Base-by-base conservation (phyloP, 164 flowering plant species). In the Houttuynia cordata region DNA sequence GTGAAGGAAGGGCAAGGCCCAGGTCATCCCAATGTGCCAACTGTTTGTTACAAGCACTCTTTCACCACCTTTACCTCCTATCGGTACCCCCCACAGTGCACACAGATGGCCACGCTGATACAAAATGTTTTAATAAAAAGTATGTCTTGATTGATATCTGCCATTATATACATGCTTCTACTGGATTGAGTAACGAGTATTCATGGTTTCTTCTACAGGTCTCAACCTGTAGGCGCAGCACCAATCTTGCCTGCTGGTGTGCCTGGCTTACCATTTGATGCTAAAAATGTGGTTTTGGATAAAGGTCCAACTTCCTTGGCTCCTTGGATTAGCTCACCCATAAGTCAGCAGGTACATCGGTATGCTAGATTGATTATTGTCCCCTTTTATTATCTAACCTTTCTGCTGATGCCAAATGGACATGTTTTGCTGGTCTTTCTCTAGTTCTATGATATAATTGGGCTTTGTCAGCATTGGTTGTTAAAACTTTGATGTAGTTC, bases 81-180 rank as follows among this genome's bases (percentile, higher is more conserved):
- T 86, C 69, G 96, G 98, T 55, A 86, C 98, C 57, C 57, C 88
- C 94, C 65, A 62, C 94, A 47, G 56, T 68, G 59, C 78, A 71
- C 65, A 21, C 62, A 75, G 94, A 85, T 68, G 51, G 64, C 39
- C 80, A 72, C 56, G 60, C 81, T 66, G 84, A 77, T 62, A 66
- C 20, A 17, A 81, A 76, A 75, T 62, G 80, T 13, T 78, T 71
- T 56, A 54, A 67, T 34, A 66, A 60, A 34, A 89, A 79, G 97
- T 89, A 69, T 66, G 71, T 55, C 0, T 52, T 42, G 30, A 14
- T 45, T 45, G 49, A 45, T 14, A 45, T 17, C 12, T 45, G 8
- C 8, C 17, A 3, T 17, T 45, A 12, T 8, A 12, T 45, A 10
- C 13, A 45, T 45, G 13, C 49, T 45, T 1, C 13, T 8, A 10